Conservation (phyloP, 225 moss, liverwort and hornwort species). For the Pleurozium schreberi region DNA sequence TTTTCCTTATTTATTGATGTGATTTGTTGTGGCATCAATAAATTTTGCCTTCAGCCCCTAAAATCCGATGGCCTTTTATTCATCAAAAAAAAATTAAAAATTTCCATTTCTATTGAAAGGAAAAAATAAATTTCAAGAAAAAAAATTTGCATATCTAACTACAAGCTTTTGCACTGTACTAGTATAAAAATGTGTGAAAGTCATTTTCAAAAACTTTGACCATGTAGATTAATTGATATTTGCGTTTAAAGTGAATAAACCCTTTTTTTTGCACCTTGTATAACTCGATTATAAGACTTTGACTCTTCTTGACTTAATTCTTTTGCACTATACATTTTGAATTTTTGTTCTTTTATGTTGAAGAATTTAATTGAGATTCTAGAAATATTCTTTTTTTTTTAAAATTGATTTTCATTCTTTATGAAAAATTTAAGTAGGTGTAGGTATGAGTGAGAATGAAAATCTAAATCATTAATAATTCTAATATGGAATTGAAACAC, state of each 20-base stretch:
- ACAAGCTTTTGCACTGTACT: background rate
- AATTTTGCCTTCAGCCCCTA: too few species aligned
- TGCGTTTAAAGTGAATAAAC: background rate
- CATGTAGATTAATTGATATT: background rate
- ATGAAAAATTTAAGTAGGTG: background rate
- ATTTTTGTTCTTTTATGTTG: background rate
- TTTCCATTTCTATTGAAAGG: background rate
- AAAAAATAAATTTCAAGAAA: too few species aligned
- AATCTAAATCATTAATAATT: background rate
- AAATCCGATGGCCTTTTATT: too few species aligned
- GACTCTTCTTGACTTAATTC: background rate
- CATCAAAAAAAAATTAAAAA: background rate
- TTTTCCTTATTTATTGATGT: too few species aligned
- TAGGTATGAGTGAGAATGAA: background rate
- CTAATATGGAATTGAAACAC: background rate
- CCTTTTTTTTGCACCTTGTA: rapidly evolving
- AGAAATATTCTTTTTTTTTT: too few species aligned
- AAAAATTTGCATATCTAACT: background rate
- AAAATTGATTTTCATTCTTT: background rate
- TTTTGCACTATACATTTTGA: background rate
- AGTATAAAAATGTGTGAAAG: background rate
- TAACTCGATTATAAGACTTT: background rate
- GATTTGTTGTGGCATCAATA: too few species aligned
- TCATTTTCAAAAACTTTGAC: background rate
- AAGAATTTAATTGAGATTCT: background rate